These are phyloP conservation scores for Mycena kentingensis DNA, from an alignment of 768 basidiomycete genomes.

Conservation along the genomic window DNA sequence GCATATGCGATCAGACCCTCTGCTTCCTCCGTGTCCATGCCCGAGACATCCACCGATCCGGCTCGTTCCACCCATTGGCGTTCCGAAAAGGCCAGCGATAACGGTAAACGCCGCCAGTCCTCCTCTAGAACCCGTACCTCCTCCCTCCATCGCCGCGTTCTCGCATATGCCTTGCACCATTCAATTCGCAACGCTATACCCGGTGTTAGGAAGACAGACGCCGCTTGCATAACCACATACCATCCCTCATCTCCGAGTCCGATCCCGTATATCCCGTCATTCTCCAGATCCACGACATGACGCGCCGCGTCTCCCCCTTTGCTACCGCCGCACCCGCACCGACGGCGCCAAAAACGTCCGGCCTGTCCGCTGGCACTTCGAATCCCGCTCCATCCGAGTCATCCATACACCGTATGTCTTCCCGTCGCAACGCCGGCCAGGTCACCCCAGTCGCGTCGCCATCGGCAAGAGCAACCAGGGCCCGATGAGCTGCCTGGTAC, in stretches of 20 bases:
- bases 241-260: neutral
- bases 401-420: no score
- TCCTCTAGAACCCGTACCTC: neutral
- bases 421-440: neutral
- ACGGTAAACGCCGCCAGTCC: neutral
- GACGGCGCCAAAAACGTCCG: no score
- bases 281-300: neutral
- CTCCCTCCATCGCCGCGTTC: neutral
- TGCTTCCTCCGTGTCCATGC: neutral
- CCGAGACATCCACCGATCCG: neutral
- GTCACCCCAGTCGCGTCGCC: neutral
- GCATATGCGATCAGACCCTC: slow-evolving; percentile 1
- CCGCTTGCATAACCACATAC: neutral
- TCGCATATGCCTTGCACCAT: neutral
- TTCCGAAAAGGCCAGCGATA: slow-evolving; percentile 6
- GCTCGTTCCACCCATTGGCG: slow-evolving; percentile 3
- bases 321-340: no score
- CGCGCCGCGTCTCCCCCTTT: no score
- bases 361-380: no score
- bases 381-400: neutral
- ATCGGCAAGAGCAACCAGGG: neutral
- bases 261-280: neutral
- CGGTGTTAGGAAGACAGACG: no score
- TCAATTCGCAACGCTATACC: neutral
- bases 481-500: slow-evolving; percentile 1